Base-by-base conservation (phyloP, 768 basidiomycete genomes). In the Leccinum obscurum region DNA sequence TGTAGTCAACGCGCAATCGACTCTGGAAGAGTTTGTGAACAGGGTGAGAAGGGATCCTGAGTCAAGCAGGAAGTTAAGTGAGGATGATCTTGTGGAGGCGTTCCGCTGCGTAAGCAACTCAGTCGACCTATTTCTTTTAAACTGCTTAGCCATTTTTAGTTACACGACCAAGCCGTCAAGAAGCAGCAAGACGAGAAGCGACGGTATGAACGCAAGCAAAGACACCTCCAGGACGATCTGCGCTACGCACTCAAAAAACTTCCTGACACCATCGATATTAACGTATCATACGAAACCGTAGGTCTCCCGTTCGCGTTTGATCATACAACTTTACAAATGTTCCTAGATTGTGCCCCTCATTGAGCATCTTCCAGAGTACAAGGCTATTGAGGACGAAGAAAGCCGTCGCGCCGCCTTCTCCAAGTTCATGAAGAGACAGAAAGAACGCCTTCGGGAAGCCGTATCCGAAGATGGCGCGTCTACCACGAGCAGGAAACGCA, bases 161-260 rank as follows among this genome's bases (percentile, higher is more conserved):
- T 98, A 22, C 89, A 85, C 55, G 85, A 86, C 8, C 80, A 81
- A 57, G 89, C 89, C 13, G 61, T 85, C 46, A 89, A 86, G 73
- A 87, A 87, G 62, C 88, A 90, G 37, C 89, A 89, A 3, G 92
- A 94, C 15, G 97, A 98, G 72, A 92, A 86, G 72, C 81, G 88
- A n/a, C 84, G 93, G 37, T 77, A 86, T 1, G 97, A 98, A 75
- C 83, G 94, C 59, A 87, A 83, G 67, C 86, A 89, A 59, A 83
- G 95, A 28, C 91, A 96, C 72, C 76, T 93, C 62, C 93, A 97
- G 68, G 97, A 99, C 74, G 97, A 98, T 69, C 80, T 99, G 39
- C 88, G 97, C 6, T 97, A 98, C 76, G 97, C 95, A 0, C 80
- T 98, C 64, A 94, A 92, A 77, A 96, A 96, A 72, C 78, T 96